A percentile compares a stretch with the other conserved stretches of the same genome.
Evolutionary conservation across 2,329 filamentous ascomycete species (phyloP).

Genomic region (Zelopaecilomyces penicillatus): DNA sequence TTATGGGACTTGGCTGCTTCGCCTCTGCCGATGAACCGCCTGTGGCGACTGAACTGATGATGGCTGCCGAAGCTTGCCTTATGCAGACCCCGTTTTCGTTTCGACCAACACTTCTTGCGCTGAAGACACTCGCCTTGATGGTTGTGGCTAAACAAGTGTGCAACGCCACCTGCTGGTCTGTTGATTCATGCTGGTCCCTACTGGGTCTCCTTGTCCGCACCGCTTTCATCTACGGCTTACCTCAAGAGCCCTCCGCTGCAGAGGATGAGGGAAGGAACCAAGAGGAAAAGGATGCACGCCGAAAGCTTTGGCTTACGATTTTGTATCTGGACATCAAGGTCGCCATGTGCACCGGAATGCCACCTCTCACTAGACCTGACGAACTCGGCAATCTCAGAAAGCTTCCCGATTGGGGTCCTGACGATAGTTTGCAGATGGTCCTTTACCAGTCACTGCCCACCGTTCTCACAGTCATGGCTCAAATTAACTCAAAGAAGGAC

Average conservation of each 20-base stretch:
- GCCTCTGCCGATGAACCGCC: constrained; percentile 22
- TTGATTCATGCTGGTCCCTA: constrained; percentile 28
- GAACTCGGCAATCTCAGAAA: constrained; percentile 19
- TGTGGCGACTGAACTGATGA: constrained; percentile 26
- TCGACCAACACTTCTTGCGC: constrained; percentile 23
- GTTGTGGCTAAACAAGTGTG: constrained; percentile 28
- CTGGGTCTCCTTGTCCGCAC: constrained; percentile 26
- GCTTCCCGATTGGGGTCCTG: constrained; percentile 18
- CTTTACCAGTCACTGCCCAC: constrained; percentile 23
- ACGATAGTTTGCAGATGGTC: constrained; percentile 24
- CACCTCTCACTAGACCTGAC: constrained; percentile 23
- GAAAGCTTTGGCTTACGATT: constrained; percentile 27
- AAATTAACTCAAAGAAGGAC: constrained; percentile 23
- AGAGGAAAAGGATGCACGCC: constrained; percentile 19
- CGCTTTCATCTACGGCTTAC: constrained; percentile 26
- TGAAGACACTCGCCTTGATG: constrained; percentile 24
- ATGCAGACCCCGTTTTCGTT: constrained; percentile 31
- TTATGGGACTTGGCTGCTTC: constrained; percentile 26
- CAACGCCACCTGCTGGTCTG: constrained; percentile 29
- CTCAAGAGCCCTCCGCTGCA: constrained; percentile 19
- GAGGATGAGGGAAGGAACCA: constrained; percentile 16
- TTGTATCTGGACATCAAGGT: constrained; percentile 28
- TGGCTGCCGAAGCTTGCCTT: constrained; percentile 28
- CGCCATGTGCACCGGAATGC: constrained; percentile 27
- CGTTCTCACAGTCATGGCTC: constrained; percentile 21